Conservation (phyloP, 345 rosid genomes). For the Gynandropsis gynandra region DNA sequence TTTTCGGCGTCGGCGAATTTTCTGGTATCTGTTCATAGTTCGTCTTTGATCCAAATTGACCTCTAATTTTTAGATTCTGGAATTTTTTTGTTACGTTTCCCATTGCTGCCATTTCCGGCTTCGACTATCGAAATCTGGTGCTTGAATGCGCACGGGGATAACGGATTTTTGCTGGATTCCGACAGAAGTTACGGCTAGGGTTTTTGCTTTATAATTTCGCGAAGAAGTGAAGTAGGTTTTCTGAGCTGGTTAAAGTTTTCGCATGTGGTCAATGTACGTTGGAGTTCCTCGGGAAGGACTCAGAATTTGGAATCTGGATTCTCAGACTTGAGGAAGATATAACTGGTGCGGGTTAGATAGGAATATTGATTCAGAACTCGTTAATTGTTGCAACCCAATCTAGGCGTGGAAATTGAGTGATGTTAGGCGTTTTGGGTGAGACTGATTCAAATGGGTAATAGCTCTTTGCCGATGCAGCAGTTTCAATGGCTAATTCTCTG, state of each 20-base stretch:
- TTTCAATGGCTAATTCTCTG: conserved; percentile 77
- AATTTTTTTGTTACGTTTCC: neutral
- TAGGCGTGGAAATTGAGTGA: conserved; percentile 17
- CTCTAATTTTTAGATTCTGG: too few species aligned
- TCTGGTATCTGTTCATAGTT: neutral
- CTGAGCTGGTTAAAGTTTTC: conserved; percentile 14
- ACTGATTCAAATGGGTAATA: conserved; percentile 48
- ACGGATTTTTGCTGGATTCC: neutral
- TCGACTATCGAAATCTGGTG: too few species aligned
- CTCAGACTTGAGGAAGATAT: conserved; percentile 1
- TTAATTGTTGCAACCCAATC: neutral
- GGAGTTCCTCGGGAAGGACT: conserved; percentile 15
- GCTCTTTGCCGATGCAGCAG: conserved; percentile 28
- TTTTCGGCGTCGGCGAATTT: conserved; percentile 4
- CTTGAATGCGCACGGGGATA: neutral
- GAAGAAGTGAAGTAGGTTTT: conserved; percentile 13
- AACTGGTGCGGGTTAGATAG: conserved; percentile 27
- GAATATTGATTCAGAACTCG: conserved; percentile 3
- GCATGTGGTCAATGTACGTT: conserved; percentile 12
- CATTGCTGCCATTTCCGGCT: too few species aligned
- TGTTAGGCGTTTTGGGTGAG: conserved; percentile 23
- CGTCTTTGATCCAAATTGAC: too few species aligned
- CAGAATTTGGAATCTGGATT: conserved; percentile 8
- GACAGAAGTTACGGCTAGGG: neutral
- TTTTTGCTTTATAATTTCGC: neutral